Evolutionary conservation across 2,329 filamentous ascomycete species (phyloP).

Genomic region (Karstenula rhodostoma): DNA sequence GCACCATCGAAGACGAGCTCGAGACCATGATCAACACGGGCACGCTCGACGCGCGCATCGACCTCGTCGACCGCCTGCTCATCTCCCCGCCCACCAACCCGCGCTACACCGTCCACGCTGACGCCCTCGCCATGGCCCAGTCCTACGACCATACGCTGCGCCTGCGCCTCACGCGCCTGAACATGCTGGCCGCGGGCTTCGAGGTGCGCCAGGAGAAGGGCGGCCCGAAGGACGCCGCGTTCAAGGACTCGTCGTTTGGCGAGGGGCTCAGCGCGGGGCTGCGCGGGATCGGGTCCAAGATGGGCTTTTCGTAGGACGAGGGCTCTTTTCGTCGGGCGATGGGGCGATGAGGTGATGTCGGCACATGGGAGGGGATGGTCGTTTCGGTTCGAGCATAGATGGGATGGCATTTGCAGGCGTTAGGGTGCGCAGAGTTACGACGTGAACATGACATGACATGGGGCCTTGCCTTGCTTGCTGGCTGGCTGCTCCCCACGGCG

Average conservation of each 20-base stretch:
- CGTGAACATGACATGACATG: conserved; percentile 1
- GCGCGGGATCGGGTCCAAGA: conserved; percentile 39
- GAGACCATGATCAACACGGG: conserved; percentile 77
- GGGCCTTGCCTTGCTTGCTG: too few relatives aligned
- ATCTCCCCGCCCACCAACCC: conserved; percentile 73
- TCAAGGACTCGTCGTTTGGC: conserved; percentile 19
- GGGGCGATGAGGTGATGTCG: background rate
- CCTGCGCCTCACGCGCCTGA: conserved; percentile 79
- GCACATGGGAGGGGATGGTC: background rate
- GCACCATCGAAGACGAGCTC: conserved; percentile 74
- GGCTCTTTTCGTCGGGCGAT: background rate
- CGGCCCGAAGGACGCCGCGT: conserved; percentile 25
- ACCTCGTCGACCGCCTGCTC: conserved; percentile 81
- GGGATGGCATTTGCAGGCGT: conserved; percentile 11
- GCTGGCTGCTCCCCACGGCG: background rate
- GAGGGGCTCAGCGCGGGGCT: conserved; percentile 37
- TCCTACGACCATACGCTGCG: conserved; percentile 78
- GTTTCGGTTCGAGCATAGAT: conserved; percentile 2
- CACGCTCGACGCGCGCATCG: conserved; percentile 79
- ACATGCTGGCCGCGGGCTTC: conserved; percentile 76
- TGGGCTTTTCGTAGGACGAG: conserved; percentile 41
- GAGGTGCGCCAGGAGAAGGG: conserved; percentile 62
- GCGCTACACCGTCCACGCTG: conserved; percentile 73
- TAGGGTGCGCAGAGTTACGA: conserved; percentile 2
- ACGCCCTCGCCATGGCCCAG: conserved; percentile 72